Evolutionary conservation across 805 yeast genomes (phyloP).

Genomic region (Candida ponderosae): DNA sequence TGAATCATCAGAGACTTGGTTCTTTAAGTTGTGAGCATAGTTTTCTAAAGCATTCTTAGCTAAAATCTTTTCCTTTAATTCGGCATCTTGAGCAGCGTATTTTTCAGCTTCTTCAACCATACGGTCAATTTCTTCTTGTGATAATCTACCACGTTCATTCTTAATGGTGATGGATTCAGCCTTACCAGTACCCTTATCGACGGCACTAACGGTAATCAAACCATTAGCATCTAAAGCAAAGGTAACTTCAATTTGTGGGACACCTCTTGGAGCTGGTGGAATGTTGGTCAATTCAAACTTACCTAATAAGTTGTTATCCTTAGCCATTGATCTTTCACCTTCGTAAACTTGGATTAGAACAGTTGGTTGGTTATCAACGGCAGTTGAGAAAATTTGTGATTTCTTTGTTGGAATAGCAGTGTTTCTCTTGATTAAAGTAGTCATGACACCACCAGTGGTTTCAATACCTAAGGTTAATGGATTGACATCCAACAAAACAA

Average conservation of each 20-base stretch:
- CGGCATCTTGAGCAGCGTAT: conserved; percentile 86
- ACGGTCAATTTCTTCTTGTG: conserved; percentile 91
- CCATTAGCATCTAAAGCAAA: conserved; percentile 84
- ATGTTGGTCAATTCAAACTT: conserved; percentile 81
- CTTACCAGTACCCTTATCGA: conserved; percentile 93
- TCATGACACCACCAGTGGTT: conserved; percentile 97
- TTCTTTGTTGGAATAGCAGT: conserved; percentile 94
- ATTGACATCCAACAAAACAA: conserved; percentile 85
- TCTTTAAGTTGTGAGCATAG: conserved; percentile 77
- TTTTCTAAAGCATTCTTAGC: conserved; percentile 84
- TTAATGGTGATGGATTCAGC: conserved; percentile 85
- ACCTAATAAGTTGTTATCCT: conserved; percentile 86
- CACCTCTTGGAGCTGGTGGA: conserved; percentile 90
- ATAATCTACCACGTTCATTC: conserved; percentile 89
- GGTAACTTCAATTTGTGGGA: conserved; percentile 87
- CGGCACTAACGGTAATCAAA: conserved; percentile 76
- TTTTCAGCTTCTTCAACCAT: conserved; percentile 98
- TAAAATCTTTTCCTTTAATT: conserved; percentile 76
- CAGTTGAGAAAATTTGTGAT: conserved; percentile 92
- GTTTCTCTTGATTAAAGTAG: conserved; percentile 89
- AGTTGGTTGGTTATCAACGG: conserved; percentile 94
- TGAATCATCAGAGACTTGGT: conserved; percentile 47
- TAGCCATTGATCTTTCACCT: conserved; percentile 94
- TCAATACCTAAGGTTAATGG: conserved; percentile 94
- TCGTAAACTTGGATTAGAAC: conserved; percentile 90